Evolutionary conservation across 768 basidiomycete genomes (phyloP), one percentile per base, ranked within the genome.

Genomic region (Clitopilus passeckerianus): DNA sequence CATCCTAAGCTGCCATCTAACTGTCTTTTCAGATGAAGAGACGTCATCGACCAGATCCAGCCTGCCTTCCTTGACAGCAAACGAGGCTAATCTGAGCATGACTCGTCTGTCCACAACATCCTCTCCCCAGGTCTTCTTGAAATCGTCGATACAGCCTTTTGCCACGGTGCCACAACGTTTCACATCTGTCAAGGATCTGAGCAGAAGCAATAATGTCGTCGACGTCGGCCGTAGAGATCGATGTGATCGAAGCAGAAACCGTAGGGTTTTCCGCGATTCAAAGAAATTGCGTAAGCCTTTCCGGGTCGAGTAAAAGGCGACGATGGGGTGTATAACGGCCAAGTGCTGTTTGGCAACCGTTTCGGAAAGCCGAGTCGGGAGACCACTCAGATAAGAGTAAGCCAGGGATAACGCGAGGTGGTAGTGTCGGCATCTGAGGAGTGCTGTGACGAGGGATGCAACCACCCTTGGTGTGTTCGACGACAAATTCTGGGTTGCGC

Each of bases 1-100:
- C 37, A 18, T 58, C 54, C 58, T 43, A 34, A 59, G 43, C 15
- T 37, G 34, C 65, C 64, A 52, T 30, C 62, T 37, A 16, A 34
- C 46, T 6, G n/a, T 8, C 46, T 53, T 53, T 37, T 72, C 69
- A 24, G 62, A 58, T 8, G 58, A 50, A 33, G 72, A 58, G 59
- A 76, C 66, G 60, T 66, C 66, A 59, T 72, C 57, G 16, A 74
- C 72, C 59, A 88, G 80, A 65, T 84, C 84, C 61, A 75, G 70
- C 50, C 86, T 80, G 15, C 86, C 82, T 72, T 91, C 83, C 68
- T 86, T 88, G 57, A 87, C 65, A 30, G 87, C 89, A 53, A 88
- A 74, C 43, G 69, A 71, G 5, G 79, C 79, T 56, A 91, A 70
- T 43, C 86, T 82, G 59, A 85, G 80, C 65, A 81, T 78, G 20